Percentiles rank a stretch among this genome's conserved stretches.
Conservation (phyloP, 768 basidiomycete species). For the Hypholoma sublateritium region DNA sequence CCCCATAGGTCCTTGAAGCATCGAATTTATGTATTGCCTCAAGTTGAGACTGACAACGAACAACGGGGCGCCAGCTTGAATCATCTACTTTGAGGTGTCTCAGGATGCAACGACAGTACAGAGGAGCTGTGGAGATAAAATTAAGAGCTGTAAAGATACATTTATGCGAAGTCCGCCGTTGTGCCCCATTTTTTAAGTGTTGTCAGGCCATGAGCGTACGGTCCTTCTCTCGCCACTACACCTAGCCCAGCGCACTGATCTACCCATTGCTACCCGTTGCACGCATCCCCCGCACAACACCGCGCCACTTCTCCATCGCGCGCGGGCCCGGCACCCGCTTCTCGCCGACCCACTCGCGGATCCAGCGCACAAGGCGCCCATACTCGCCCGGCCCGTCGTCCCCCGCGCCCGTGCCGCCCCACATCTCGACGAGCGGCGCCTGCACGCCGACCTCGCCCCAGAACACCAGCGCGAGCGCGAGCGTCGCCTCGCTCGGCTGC, state of each 20-base stretch:
- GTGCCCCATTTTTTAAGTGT: too few species aligned
- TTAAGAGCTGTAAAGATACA: too few species aligned
- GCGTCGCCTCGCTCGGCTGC: slow-evolving; percentile 49
- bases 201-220: too few species aligned
- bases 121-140: too few species aligned
- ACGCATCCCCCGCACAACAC: background rate
- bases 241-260: background rate
- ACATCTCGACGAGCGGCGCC: slow-evolving; percentile 56
- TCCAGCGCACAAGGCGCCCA: background rate
- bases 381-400: background rate
- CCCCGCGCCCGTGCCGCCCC: slow-evolving; percentile 16
- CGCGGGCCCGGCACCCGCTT: background rate
- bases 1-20: too few species aligned
- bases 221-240: too few species aligned
- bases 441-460: slow-evolving; percentile 72
- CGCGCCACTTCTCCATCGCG: slow-evolving; percentile 1
- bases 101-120: too few species aligned
- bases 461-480: slow-evolving; percentile 63
- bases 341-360: background rate
- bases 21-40: too few species aligned
- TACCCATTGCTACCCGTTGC: background rate
- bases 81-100: too few species aligned
- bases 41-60: too few species aligned
- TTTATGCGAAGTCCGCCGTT: too few species aligned
- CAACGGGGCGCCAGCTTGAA: too few species aligned